These are phyloP conservation scores for Cystobasidiopsis lactophilus DNA, from an alignment of 768 basidiomycete species.

Conservation along the genomic window DNA sequence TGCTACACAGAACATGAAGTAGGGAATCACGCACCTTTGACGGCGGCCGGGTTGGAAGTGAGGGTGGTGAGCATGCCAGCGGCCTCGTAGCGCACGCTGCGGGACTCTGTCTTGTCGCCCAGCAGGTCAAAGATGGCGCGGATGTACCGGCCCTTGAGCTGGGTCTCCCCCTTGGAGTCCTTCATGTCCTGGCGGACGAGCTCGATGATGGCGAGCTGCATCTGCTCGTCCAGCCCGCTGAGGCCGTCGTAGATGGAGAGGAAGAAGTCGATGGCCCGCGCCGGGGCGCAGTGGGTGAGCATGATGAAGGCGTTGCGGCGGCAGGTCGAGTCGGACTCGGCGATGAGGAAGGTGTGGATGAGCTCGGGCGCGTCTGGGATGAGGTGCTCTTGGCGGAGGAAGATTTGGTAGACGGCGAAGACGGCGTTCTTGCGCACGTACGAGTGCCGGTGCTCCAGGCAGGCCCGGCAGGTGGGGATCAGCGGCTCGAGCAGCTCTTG, in stretches of 20 bases:
- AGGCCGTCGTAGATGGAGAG: conserved; percentile 66
- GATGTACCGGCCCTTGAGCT: conserved; percentile 84
- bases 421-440: conserved; percentile 98
- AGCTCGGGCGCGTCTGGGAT: conserved; percentile 92
- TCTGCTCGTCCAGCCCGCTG: conserved; percentile 56
- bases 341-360: conserved; percentile 83
- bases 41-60: conserved; percentile 83
- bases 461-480: conserved; percentile 74
- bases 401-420: conserved; percentile 84
- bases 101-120: conserved; percentile 61
- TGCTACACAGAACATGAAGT: not conserved
- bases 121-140: conserved; percentile 79
- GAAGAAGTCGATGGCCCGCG: conserved; percentile 79
- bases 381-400: conserved; percentile 78
- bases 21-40: conserved; percentile 45
- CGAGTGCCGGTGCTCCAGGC: conserved; percentile 89
- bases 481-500: conserved; percentile 85
- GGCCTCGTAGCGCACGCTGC: conserved; percentile 75
- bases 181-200: conserved; percentile 76
- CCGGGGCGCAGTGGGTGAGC: conserved; percentile 52
- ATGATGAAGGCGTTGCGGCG: conserved; percentile 95
- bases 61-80: conserved; percentile 81
- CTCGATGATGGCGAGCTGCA: conserved; percentile 92
- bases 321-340: conserved; percentile 87
- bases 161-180: conserved; percentile 46